These are phyloP conservation scores for Zhuliangozyma blackwelliae DNA, from an alignment of 1,139 yeast species.

Conservation along the genomic window DNA sequence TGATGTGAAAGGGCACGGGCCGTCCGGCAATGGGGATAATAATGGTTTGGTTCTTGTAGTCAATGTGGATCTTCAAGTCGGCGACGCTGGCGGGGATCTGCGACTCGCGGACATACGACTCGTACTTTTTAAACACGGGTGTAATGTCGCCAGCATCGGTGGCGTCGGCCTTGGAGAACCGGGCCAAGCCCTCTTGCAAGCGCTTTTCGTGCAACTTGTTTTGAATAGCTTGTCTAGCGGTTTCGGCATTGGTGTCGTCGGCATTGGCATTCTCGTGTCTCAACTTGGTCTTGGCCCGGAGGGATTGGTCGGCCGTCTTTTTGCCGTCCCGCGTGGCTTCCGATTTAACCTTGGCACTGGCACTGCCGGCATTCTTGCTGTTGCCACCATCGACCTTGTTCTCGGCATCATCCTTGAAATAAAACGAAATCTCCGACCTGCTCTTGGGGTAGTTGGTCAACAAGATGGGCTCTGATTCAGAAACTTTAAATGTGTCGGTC, in stretches of 20 bases:
- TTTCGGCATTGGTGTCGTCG: constrained; percentile 72
- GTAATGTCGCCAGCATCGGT: constrained; percentile 60
- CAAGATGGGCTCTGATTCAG: constrained; percentile 56
- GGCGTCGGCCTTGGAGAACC: constrained; percentile 75
- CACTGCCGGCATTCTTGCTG: constrained; percentile 15
- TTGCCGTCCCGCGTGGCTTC: constrained; percentile 25
- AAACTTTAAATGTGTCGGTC: constrained; percentile 78
- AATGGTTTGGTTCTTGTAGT: constrained; percentile 82
- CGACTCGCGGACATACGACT: constrained; percentile 87
- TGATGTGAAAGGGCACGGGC: constrained; percentile 97
- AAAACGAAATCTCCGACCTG: constrained; percentile 75
- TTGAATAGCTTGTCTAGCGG: constrained; percentile 80
- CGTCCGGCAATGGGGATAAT: constrained; percentile 90
- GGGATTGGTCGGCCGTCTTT: constrained; percentile 25
- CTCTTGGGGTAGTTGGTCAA: constrained; percentile 74
- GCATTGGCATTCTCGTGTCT: constrained; percentile 72
- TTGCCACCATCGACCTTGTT: constrained; percentile 9
- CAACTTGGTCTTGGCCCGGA: constrained; percentile 73
- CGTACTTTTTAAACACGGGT: constrained; percentile 84
- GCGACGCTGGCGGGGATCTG: constrained; percentile 83
- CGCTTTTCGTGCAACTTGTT: constrained; percentile 76
- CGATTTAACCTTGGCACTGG: constrained; percentile 23
- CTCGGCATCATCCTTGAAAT: constrained; percentile 66
- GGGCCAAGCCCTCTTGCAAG: constrained; percentile 77
- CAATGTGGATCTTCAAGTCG: constrained; percentile 85